phyloP scores from a whole-genome alignment of 1,284 basidiomycete genomes.

The Leucoagaricus sp. region DNA sequence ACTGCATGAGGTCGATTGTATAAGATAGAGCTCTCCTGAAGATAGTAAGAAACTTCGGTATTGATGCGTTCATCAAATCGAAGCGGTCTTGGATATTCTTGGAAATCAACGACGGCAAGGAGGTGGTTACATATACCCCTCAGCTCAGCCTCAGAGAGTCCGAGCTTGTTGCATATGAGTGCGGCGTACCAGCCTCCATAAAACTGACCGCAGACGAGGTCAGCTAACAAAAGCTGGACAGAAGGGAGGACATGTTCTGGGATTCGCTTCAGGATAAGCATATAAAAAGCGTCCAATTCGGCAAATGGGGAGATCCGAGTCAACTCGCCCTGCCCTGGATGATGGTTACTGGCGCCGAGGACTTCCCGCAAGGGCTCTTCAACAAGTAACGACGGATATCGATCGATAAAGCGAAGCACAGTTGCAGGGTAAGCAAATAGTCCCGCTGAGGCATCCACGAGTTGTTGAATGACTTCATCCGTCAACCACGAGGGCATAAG shows the following conservation, averaged over 20 bases:
- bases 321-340: background rate
- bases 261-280: background rate
- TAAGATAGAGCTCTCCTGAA: background rate
- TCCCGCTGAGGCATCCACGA: background rate
- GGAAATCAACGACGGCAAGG: background rate
- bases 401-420: slow-evolving; percentile 10
- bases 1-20: background rate
- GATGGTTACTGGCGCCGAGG: background rate
- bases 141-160: background rate
- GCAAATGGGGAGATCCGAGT: background rate
- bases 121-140: background rate
- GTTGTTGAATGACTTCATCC: background rate
- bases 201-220: background rate
- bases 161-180: background rate
- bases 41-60: background rate
- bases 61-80: background rate
- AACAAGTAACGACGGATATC: background rate
- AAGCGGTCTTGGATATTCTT: no score
- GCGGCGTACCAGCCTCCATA: background rate
- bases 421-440: slow-evolving; percentile 1
- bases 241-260: background rate
- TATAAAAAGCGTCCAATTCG: background rate
- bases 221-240: background rate
- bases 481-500: slow-evolving; percentile 3
- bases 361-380: background rate